Base-by-base conservation (phyloP, 2,329 filamentous ascomycete genomes). In the Cladosporium velox region DNA sequence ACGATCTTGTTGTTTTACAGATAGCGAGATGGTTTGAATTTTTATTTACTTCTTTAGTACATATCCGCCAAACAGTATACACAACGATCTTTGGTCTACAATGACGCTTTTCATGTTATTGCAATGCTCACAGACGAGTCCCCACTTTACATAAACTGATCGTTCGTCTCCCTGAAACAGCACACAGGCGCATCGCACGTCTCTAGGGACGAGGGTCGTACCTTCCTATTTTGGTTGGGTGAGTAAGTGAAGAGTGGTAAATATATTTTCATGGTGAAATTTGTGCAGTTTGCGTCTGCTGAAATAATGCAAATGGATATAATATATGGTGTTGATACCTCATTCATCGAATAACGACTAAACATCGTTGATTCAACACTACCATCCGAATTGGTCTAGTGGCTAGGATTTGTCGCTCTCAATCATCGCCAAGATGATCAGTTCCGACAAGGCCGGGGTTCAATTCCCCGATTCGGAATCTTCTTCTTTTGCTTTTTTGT, bases 351-450 rank as follows among this genome's bases (percentile, higher is more conserved):
- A 21, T 3, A 47, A 24, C 41, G n/a, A 47, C 3, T 24, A 21
- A 47, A 11, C 2, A 21, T 12, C 41, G 41, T 12, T 47, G 7
- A 4, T 47, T n/a, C 18, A 44, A n/a, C 6, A 44, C 18, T n/a
- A 38, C 11, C 12, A 52, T 52, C 49, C 49, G 49, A 52, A 52
- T 52, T 52, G 49, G 49, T 52, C 49, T 52, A 52, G 49, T 52
- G 49, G 49, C 49, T 52, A 52, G 49, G 49, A 52, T 52, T 52
- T 52, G 49, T 52, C 49, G 49, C 49, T 52, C 49, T 52, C 49
- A 52, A 28, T 52, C 49, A 30, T 52, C 26, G 49, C 5, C 5
- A 30, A 52, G 49, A 52, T 52, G 49, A 52, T 18, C 49, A 18
- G 49, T 30, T 52, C 49, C 49, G 49, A 52, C 49, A 52, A 52